A percentile compares a stretch with the other conserved stretches of the same genome.
These are phyloP conservation scores for Cercospora zeina DNA, from an alignment of 2,329 filamentous ascomycete species.

Conservation along the genomic window DNA sequence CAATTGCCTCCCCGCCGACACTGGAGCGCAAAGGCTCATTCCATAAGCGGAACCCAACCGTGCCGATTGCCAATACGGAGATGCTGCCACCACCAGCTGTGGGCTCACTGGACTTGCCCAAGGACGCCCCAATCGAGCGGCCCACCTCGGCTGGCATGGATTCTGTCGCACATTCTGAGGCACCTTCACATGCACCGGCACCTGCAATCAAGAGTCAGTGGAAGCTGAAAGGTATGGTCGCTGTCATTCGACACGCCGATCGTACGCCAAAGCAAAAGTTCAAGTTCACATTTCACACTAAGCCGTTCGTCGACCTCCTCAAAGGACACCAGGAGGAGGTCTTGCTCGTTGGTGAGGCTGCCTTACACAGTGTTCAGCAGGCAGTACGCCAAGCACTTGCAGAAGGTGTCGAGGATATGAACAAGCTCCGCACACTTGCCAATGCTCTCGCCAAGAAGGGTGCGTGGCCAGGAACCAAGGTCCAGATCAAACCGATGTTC, in stretches of 20 bases:
- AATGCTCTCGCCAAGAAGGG: conserved; percentile 92
- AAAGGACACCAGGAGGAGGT: conserved; percentile 97
- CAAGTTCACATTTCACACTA: conserved; percentile 98
- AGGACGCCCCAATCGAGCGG: conserved; percentile 16
- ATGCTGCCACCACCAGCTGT: conserved; percentile 39
- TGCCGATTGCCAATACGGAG: conserved; percentile 32
- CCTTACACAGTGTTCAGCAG: conserved; percentile 81
- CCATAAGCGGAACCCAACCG: conserved; percentile 21
- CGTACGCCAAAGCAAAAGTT: conserved; percentile 98
- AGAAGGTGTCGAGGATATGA: conserved; percentile 77
- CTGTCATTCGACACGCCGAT: conserved; percentile 93
- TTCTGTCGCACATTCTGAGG: conserved; percentile 25
- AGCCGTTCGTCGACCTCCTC: conserved; percentile 90
- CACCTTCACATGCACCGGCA: conserved; percentile 45
- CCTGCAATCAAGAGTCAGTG: conserved; percentile 81
- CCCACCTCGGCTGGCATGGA: conserved; percentile 26
- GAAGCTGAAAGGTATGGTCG: conserved; percentile 97
- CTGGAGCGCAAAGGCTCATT: conserved; percentile 39
- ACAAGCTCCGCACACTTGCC: conserved; percentile 80
- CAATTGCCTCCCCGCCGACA: conserved; percentile 48
- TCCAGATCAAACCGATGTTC: conserved; percentile 99
- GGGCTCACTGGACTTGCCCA: conserved; percentile 17
- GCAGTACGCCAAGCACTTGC: conserved; percentile 80
- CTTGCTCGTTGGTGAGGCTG: conserved; percentile 85
- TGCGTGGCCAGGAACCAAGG: conserved; percentile 91